Evolutionary conservation across 1,139 yeast genomes (phyloP).

Genomic region (Casaregolazyma lundiana): DNA sequence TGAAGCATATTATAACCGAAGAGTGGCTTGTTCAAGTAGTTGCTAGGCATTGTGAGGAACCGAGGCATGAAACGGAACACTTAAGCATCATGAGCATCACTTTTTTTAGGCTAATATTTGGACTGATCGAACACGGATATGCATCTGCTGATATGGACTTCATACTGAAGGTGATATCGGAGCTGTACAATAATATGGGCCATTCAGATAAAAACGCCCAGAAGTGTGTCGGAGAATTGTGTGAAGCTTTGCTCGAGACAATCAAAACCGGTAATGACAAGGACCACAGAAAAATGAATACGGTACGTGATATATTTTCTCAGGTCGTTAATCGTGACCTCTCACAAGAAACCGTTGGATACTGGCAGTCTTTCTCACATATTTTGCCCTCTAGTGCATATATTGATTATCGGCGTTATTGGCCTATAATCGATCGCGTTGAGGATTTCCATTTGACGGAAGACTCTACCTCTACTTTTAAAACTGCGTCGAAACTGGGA

Average conservation of each 20-base stretch:
- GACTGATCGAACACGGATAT: constrained; percentile 24
- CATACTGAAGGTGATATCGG: constrained; percentile 17
- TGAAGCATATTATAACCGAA: constrained; percentile 47
- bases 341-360: constrained; percentile 68
- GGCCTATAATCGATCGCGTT: constrained; percentile 24
- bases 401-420: constrained; percentile 12
- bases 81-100: constrained; percentile 28
- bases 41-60: constrained; percentile 40
- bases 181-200: constrained; percentile 21
- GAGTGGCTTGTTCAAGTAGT: constrained; percentile 58
- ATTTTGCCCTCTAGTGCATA: constrained; percentile 47
- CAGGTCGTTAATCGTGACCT: constrained; percentile 43
- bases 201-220: constrained; percentile 36
- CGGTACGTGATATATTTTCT: constrained; percentile 36
- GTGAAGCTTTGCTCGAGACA: constrained; percentile 32
- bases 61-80: constrained; percentile 32
- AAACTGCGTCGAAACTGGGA: constrained; percentile 59
- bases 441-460: constrained; percentile 3
- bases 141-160: constrained; percentile 23
- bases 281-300: constrained; percentile 14
- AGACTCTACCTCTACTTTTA: constrained; percentile 34
- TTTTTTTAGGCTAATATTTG: constrained; percentile 24
- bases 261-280: constrained; percentile 20
- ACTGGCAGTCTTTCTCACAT: constrained; percentile 78
- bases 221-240: constrained; percentile 37